Evolutionary conservation across 352 stramenopile genomes (phyloP), one percentile per base, ranked within the genome.

Genomic region (Globisporangium irregulare): DNA sequence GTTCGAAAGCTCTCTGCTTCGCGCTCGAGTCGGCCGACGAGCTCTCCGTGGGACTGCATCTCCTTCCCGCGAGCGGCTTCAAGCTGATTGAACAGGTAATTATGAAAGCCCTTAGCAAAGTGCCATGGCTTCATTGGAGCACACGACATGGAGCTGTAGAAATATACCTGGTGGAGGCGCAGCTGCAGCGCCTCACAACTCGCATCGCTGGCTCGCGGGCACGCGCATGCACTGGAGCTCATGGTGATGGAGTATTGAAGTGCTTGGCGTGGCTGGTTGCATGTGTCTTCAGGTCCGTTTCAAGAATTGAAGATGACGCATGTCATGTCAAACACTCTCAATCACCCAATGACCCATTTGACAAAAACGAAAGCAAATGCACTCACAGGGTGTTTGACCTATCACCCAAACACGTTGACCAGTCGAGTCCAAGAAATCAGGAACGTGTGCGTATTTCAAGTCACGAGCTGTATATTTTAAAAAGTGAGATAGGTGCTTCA

Each of bases 1-100:
- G 24, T 48, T 1, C 68, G 57, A 15, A 55, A 62, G 15, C 48
- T 65, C 20, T 77, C 73, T 2, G 81, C 51, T 36, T 85, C 75
- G 3, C 59, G 24, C 66, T 87, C 66, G 2, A 92, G 68, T 24
- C 69, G 56, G 0, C 66, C 69, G 14, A 87, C 63, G 22, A 77
- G 53, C 59, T 80, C 60, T 0, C 80, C 83, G 8, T 92, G 81
- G 1, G 66, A 67, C 10, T 77, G 63, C 73, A 92, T 77, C 62
- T 92, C 81, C 12, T 71, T 79, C 15, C 72, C 74, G 6, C 83
- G 80, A 2, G 76, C 74, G 34, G 57, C 66, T 70, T 90, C 77
- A 3, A 87, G 32, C 36, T 53, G 41, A 62, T 29, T 56, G 4
- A 25, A 15, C 46, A 41, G 32, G 57, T 18, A 9, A 24, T 58